A percentile compares a stretch with the other conserved stretches of the same genome.
phyloP scores from a whole-genome alignment of 352 stramenopile species.

The Detonula confervacea region DNA sequence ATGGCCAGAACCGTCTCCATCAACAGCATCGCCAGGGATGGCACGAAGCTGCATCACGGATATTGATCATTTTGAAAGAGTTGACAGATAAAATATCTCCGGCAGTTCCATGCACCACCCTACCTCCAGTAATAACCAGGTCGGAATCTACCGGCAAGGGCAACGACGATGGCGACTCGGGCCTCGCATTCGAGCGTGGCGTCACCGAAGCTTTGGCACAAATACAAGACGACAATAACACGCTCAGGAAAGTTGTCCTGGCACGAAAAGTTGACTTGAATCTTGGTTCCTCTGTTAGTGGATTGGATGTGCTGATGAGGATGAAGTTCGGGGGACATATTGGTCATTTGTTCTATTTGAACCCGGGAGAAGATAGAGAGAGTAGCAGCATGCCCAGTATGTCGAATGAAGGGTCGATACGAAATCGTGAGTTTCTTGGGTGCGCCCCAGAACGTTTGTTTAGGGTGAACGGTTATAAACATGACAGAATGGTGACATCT shows the following conservation, averaged over 20 bases:
- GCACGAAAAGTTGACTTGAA: constrained; percentile 72
- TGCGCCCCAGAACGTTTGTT: constrained; percentile 84
- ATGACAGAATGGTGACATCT: constrained; percentile 48
- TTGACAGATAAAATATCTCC: constrained; percentile 55
- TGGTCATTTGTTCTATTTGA: constrained; percentile 81
- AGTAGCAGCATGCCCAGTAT: neutral
- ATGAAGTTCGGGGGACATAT: constrained; percentile 77
- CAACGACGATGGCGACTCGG: constrained; percentile 28
- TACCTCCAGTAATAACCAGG: constrained; percentile 72
- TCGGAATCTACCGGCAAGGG: constrained; percentile 35
- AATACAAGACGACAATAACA: constrained; percentile 32
- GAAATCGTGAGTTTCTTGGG: constrained; percentile 73
- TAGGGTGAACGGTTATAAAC: constrained; percentile 47
- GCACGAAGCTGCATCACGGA: constrained; percentile 39
- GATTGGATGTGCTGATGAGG: constrained; percentile 73
- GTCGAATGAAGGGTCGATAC: constrained; percentile 12
- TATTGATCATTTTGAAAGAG: constrained; percentile 54
- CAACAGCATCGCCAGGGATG: constrained; percentile 27
- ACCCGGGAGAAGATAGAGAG: constrained; percentile 36
- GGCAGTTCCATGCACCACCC: constrained; percentile 61
- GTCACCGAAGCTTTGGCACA: constrained; percentile 63
- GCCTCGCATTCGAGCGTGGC: constrained; percentile 64
- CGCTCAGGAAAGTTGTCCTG: constrained; percentile 80
- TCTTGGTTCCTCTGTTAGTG: constrained; percentile 54
- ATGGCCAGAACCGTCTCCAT: neutral